A percentile compares a stretch with the other conserved stretches of the same genome.
Evolutionary conservation across 2,329 filamentous ascomycete species (phyloP).

Genomic region (Ceratocystis cubensis): DNA sequence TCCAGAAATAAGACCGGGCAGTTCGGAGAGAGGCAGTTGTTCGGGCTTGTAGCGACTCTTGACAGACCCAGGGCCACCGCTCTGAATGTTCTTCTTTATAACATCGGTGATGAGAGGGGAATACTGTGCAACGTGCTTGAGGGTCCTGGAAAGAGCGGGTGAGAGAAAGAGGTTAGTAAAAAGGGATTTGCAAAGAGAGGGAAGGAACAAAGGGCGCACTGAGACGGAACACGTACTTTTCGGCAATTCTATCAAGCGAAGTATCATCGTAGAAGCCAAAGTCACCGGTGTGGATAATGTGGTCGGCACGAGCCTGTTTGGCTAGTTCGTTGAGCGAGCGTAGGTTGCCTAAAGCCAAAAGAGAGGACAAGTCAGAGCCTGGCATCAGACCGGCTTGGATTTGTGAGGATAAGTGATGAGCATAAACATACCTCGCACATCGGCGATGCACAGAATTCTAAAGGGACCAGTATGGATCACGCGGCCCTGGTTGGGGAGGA

Average conservation of each 20-base stretch:
- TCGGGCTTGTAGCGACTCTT: constrained; percentile 72
- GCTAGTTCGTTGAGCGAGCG: constrained; percentile 93
- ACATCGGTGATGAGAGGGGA: constrained; percentile 81
- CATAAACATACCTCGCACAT: constrained; percentile 50
- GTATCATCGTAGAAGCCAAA: constrained; percentile 98
- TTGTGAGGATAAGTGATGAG: background rate
- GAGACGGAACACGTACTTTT: constrained; percentile 61
- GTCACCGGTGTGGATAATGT: constrained; percentile 97
- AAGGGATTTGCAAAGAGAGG: background rate
- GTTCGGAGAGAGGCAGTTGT: constrained; percentile 82
- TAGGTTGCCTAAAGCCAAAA: constrained; percentile 58
- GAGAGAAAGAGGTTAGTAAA: constrained; percentile 5
- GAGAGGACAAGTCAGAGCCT: constrained; percentile 9
- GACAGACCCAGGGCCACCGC: constrained; percentile 59
- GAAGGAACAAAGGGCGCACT: background rate
- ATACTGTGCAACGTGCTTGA: constrained; percentile 98
- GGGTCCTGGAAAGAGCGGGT: constrained; percentile 48
- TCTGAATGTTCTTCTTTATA: constrained; percentile 54
- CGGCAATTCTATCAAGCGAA: constrained; percentile 90
- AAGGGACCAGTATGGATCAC: constrained; percentile 53
- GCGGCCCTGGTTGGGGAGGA: constrained; percentile 55
- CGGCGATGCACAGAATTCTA: constrained; percentile 57
- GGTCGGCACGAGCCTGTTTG: constrained; percentile 84
- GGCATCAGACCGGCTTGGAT: constrained; percentile 20
- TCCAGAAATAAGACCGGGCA: constrained; percentile 77